These are phyloP conservation scores for Xylaria cubensis DNA, from an alignment of 495 filamentous ascomycete genomes.

Conservation along the genomic window DNA sequence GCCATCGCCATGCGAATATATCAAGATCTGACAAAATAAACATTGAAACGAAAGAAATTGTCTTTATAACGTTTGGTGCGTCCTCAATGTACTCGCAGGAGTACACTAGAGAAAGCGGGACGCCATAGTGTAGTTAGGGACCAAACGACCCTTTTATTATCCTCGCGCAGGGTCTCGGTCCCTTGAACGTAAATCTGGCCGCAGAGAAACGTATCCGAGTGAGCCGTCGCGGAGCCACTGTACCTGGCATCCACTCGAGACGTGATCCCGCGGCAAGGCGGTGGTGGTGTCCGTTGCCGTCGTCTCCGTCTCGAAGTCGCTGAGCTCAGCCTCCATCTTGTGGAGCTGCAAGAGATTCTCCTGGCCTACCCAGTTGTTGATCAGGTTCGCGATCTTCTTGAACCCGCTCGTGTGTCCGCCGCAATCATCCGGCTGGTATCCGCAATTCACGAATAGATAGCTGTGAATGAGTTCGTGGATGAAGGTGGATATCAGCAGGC, in stretches of 20 bases:
- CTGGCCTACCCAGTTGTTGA: conserved; percentile 61
- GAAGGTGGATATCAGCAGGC: conserved; percentile 62
- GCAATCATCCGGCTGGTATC: conserved; percentile 53
- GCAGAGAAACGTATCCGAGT: conserved; percentile 23
- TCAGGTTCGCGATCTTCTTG: conserved; percentile 53
- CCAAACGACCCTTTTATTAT: neutral
- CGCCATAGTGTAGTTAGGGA: neutral
- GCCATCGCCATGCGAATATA: conserved; percentile 27
- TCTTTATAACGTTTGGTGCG: conserved; percentile 14
- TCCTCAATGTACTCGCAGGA: neutral
- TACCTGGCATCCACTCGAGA: conserved; percentile 26
- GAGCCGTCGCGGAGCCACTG: conserved; percentile 28
- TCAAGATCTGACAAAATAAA: conserved; percentile 13
- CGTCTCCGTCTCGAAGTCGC: conserved; percentile 44
- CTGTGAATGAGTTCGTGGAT: conserved; percentile 65
- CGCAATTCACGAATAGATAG: conserved; percentile 62
- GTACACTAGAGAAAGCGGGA: conserved; percentile 13
- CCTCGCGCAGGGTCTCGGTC: conserved; percentile 14
- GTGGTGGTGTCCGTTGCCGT: conserved; percentile 3
- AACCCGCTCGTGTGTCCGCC: conserved; percentile 63
- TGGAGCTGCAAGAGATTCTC: conserved; percentile 53
- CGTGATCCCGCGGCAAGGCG: conserved; percentile 16
- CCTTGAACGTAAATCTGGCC: conserved; percentile 21
- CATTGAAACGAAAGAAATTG: neutral
- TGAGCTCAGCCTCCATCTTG: conserved; percentile 62